Conservation (phyloP, 139 green algal species). For the Picochlorum sp. region DNA sequence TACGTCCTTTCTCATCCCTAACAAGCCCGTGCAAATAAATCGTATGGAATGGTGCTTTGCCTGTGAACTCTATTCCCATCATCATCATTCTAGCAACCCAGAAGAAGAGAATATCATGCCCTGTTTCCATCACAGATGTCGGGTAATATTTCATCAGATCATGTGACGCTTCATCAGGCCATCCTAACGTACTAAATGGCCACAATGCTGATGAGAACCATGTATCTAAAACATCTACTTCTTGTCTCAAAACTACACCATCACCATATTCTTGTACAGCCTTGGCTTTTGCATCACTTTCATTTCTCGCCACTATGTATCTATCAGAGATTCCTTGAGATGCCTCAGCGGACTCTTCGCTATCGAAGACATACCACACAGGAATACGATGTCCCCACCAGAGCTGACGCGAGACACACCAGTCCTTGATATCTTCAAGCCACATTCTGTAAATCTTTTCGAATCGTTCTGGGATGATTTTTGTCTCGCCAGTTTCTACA, state of each 20-base stretch:
- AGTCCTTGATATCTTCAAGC: slow-evolving; percentile 97
- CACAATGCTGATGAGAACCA: slow-evolving; percentile 95
- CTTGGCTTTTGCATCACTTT: slow-evolving; percentile 49
- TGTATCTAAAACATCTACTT: slow-evolving; percentile 68
- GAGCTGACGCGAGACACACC: slow-evolving; percentile 96
- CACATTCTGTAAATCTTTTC: slow-evolving; percentile 79
- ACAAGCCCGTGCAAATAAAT: slow-evolving; percentile 96
- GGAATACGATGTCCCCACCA: slow-evolving; percentile 98
- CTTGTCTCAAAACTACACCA: slow-evolving; percentile 51
- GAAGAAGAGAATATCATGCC: slow-evolving; percentile 99
- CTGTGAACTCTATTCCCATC: slow-evolving; percentile 93
- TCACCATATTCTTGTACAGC: slow-evolving; percentile 36
- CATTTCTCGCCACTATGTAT: slow-evolving; percentile 72
- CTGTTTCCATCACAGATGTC: slow-evolving; percentile 77
- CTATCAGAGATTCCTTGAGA: slow-evolving; percentile 40
- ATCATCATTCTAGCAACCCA: slow-evolving; percentile 99
- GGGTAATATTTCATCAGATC: slow-evolving; percentile 74
- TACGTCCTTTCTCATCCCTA: slow-evolving; percentile 74
- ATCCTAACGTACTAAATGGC: slow-evolving; percentile 88
- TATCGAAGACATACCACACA: slow-evolving; percentile 57
- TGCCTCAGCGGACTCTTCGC: slow-evolving; percentile 20
- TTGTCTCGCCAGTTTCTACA: slow-evolving; percentile 47
- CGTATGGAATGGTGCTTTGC: slow-evolving; percentile 72
- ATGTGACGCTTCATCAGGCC: slow-evolving; percentile 51
- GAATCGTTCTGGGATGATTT: slow-evolving; percentile 66